Percentiles rank a stretch among this genome's conserved stretches.
These are phyloP conservation scores for Blastocystis hominis DNA, from an alignment of 352 stramenopile genomes.

Conservation along the genomic window DNA sequence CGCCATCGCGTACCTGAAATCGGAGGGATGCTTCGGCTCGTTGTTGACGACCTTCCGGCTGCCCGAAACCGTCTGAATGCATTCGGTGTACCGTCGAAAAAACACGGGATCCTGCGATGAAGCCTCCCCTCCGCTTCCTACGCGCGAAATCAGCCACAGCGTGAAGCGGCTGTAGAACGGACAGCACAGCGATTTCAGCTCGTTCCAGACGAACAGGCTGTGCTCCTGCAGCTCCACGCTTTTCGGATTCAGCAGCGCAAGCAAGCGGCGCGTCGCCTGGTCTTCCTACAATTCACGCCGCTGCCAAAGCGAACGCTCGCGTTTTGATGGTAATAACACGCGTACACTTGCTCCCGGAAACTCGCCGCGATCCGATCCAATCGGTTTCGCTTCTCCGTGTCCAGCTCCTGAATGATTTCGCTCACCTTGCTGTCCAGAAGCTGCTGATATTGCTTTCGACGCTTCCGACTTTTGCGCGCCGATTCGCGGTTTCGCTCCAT, in stretches of 20 bases:
- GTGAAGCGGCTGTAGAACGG: conserved; percentile 25
- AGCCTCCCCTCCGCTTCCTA: background rate
- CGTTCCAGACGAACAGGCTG: background rate
- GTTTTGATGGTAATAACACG: background rate
- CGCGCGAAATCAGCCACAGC: conserved; percentile 11
- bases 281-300: background rate
- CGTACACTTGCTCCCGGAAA: background rate
- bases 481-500: conserved; percentile 39
- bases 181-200: background rate
- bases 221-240: background rate
- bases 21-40: background rate
- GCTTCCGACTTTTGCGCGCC: conserved; percentile 36
- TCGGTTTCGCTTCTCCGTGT: background rate
- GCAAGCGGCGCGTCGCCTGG: background rate
- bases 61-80: background rate
- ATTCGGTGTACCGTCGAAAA: conserved; percentile 16
- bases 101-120: background rate
- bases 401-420: background rate
- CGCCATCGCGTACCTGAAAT: background rate
- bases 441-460: conserved; percentile 28
- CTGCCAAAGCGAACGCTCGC: background rate
- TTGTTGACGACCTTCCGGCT: background rate
- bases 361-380: background rate
- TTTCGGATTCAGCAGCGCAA: background rate
- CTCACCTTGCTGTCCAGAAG: conserved; percentile 28